Base-by-base conservation (phyloP, 2,329 filamentous ascomycete species). In the Aspergillus calidoustus region DNA sequence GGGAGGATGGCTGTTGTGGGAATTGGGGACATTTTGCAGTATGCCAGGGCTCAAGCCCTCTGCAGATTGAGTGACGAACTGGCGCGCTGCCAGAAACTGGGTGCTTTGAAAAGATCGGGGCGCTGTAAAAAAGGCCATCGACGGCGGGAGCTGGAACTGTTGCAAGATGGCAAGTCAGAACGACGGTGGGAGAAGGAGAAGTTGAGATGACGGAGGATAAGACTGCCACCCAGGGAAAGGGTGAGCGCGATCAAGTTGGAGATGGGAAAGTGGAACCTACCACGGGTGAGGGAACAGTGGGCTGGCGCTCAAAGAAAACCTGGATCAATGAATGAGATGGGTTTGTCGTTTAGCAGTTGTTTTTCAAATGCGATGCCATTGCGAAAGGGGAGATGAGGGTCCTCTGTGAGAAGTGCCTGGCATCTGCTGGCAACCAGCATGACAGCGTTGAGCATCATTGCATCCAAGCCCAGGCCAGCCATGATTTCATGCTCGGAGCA, bases 71-170 rank as follows among this genome's bases (percentile, higher is more conserved):
- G 64, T 64, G 50, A 69, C 41, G 23, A 69, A 57, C 54, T 67
- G 64, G 25, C 67, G 66, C 3, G 68, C 43, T 17, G 64, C 62
- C 49, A 74, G 59, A 53, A 65, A 70, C 70, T 80, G 78, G 70
- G 74, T 68, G 71, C 75, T 74, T 72, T 79, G 77, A 64, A 84
- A 80, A 48, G 83, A 83, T 38, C 78, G 80, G 43, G 83, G 83
- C 15, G 74, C 66, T 38, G 78, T 79, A 71, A 85, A 81, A 71
- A 83, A 71, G 71, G 76, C 74, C 74, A 77, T 78, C 60, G 67
- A 72, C 59, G 54, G 54, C 47, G 28, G 48, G 23, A 28, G 54
- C 48, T 19, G 13, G 7, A 44, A 9, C 38, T 23, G 34, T 34
- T 44, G 30, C n/a, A 13, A 55, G 53, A 38, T 25, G 17, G 11